Conservation (phyloP, 139 green algal species). For the Helicosporidium sp. region DNA sequence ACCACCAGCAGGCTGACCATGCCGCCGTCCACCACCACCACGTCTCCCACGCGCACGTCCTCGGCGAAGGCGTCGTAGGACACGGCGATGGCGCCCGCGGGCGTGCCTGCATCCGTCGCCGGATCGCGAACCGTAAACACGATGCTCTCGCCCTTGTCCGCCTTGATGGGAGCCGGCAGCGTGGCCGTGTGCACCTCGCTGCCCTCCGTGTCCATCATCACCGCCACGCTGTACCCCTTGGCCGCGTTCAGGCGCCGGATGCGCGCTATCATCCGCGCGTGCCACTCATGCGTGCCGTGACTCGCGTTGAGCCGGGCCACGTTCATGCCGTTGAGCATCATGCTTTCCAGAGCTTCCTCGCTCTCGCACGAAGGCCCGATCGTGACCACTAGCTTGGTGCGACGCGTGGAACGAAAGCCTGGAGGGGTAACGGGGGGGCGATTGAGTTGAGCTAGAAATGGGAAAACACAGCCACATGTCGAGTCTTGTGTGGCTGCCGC, state of each 20-base stretch:
- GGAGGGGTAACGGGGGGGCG: no score
- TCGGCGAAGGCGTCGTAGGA: constrained; percentile 66
- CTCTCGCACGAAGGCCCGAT: constrained; percentile 37
- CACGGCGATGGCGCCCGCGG: constrained; percentile 34
- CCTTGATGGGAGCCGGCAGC: constrained; percentile 31
- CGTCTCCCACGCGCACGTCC: constrained; percentile 51
- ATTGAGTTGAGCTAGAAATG: no score
- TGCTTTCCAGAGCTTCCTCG: constrained; percentile 25
- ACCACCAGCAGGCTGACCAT: constrained; percentile 64
- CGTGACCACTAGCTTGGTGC: constrained; percentile 57
- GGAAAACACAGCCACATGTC: no score
- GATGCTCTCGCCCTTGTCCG: constrained; percentile 30
- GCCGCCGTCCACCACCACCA: constrained; percentile 66
- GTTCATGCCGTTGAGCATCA: constrained; percentile 45
- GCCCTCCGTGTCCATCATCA: constrained; percentile 64
- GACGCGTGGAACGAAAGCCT: constrained; percentile 26
- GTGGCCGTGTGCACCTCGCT: constrained; percentile 54
- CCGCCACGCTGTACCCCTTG: constrained; percentile 30
- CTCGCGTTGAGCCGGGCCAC: constrained; percentile 46
- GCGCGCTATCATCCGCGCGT: constrained; percentile 28
- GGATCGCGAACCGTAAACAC: constrained; percentile 46
- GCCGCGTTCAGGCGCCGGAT: constrained; percentile 49
- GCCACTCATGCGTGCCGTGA: constrained; percentile 41
- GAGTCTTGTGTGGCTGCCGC: no score
- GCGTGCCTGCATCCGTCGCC: constrained; percentile 4